phyloP scores from a whole-genome alignment of 257 asterid genomes.

The Fraxinus excelsior region DNA sequence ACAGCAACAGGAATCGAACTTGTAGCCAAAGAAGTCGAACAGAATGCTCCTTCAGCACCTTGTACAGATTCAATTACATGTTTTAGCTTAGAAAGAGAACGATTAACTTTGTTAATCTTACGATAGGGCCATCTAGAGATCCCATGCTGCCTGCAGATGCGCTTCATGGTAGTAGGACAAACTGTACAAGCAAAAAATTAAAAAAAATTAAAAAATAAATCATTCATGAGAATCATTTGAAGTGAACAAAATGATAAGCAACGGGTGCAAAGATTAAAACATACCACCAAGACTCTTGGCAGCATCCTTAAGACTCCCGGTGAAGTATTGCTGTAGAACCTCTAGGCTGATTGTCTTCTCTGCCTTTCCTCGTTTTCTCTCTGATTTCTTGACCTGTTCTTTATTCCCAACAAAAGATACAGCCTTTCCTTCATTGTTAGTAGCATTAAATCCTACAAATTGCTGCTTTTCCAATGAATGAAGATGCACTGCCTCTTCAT shows the following conservation, averaged over 20 bases:
- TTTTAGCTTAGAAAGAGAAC: conserved; percentile 78
- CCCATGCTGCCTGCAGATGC: conserved; percentile 93
- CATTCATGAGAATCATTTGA: background rate
- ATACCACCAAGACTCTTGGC: conserved; percentile 95
- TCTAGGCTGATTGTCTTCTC: conserved; percentile 90
- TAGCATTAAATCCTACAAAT: conserved; percentile 32
- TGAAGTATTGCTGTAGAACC: conserved; percentile 84
- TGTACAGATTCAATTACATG: conserved; percentile 87
- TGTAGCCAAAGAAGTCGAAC: conserved; percentile 64
- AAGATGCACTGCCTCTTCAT: conserved; percentile 35
- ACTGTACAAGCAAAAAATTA: conserved; percentile 46
- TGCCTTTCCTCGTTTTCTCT: conserved; percentile 86
- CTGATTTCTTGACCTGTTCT: conserved; percentile 58
- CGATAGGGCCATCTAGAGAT: conserved; percentile 97
- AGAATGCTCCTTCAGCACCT: conserved; percentile 81
- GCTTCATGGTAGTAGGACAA: conserved; percentile 94
- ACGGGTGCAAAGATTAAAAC: conserved; percentile 24
- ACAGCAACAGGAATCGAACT: conserved; percentile 61
- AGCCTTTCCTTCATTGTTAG: conserved; percentile 38
- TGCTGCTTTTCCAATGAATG: conserved; percentile 44
- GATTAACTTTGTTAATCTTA: conserved; percentile 92
- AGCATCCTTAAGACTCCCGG: conserved; percentile 93
- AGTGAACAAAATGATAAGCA: conserved; percentile 6
- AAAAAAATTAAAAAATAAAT: background rate
- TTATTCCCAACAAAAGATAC: conserved; percentile 40